Percentiles rank a stretch among this genome's conserved stretches.
Conservation (phyloP, 1,139 yeast genomes). For the Lodderomyces jiufengensis region DNA sequence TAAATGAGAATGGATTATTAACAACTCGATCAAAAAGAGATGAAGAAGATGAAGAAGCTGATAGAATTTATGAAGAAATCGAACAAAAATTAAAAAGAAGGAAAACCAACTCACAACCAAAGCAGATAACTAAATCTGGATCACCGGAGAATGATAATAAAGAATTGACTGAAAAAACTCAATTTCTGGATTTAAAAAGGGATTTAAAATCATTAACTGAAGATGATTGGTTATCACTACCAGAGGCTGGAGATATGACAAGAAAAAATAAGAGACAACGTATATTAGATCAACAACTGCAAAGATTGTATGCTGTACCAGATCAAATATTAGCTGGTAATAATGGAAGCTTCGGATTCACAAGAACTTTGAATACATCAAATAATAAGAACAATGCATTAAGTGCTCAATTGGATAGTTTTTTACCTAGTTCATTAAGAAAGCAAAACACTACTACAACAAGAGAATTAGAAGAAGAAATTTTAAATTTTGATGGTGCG, state of each 20-base stretch:
- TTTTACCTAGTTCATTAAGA: constrained; percentile 11
- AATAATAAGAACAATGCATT: constrained; percentile 50
- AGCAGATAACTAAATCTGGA: not conserved
- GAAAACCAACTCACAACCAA: constrained; percentile 12
- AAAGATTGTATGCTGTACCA: constrained; percentile 79
- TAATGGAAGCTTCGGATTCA: constrained; percentile 7
- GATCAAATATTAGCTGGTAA: constrained; percentile 53
- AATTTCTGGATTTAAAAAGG: constrained; percentile 54
- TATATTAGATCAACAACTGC: constrained; percentile 57
- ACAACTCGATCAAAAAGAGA: constrained; percentile 23
- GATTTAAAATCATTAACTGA: constrained; percentile 56
- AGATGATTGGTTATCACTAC: constrained; percentile 77
- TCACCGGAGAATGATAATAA: not conserved
- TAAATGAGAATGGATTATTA: constrained; percentile 23
- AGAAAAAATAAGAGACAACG: constrained; percentile 72
- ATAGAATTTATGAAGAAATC: constrained; percentile 58
- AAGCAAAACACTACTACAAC: constrained; percentile 38
- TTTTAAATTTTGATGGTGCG: constrained; percentile 10
- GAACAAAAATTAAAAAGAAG: constrained; percentile 51
- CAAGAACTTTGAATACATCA: not conserved
- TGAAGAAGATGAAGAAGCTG: constrained; percentile 75
- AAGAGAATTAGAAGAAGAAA: constrained; percentile 20
- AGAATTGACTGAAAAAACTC: constrained; percentile 10
- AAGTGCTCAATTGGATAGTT: constrained; percentile 42
- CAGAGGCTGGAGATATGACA: constrained; percentile 89